These are phyloP conservation scores for Collybiopsis confluens DNA, from an alignment of 768 basidiomycete genomes.

Conservation along the genomic window DNA sequence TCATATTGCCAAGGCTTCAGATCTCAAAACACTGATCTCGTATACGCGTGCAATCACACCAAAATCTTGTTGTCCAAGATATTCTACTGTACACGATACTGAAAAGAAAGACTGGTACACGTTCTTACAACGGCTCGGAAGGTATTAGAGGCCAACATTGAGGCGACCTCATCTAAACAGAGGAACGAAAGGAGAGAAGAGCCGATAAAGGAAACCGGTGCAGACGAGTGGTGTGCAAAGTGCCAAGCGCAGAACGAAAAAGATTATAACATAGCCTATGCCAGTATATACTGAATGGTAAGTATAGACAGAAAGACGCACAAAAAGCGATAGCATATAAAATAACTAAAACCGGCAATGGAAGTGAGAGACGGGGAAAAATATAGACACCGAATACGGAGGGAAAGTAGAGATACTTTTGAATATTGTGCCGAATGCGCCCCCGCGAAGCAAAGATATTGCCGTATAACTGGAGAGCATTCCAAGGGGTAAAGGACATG, in stretches of 20 bases:
- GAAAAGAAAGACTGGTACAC: too few species aligned
- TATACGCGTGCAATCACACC: neutral
- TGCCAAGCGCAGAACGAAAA: neutral
- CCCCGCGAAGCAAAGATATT: neutral
- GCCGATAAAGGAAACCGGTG: too few species aligned
- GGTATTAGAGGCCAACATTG: neutral
- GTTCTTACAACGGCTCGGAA: neutral
- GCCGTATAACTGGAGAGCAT: neutral
- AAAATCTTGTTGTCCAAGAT: neutral
- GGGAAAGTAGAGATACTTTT: neutral
- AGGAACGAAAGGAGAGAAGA: neutral
- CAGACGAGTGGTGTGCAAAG: too few species aligned
- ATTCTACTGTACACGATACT: neutral
- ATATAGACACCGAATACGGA: neutral
- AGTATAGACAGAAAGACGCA: neutral
- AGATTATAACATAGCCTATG: neutral
- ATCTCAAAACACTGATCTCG: too few species aligned
- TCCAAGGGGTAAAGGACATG: too few species aligned
- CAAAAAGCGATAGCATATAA: constrained; percentile 3
- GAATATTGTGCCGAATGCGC: neutral
- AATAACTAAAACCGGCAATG: neutral
- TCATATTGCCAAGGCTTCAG: too few species aligned
- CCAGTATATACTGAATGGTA: too few species aligned
- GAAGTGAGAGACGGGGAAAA: too few species aligned
- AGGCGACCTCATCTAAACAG: neutral